These are phyloP conservation scores for Stephania yunnanensis DNA, from an alignment of 164 flowering plant genomes.

Conservation along the genomic window DNA sequence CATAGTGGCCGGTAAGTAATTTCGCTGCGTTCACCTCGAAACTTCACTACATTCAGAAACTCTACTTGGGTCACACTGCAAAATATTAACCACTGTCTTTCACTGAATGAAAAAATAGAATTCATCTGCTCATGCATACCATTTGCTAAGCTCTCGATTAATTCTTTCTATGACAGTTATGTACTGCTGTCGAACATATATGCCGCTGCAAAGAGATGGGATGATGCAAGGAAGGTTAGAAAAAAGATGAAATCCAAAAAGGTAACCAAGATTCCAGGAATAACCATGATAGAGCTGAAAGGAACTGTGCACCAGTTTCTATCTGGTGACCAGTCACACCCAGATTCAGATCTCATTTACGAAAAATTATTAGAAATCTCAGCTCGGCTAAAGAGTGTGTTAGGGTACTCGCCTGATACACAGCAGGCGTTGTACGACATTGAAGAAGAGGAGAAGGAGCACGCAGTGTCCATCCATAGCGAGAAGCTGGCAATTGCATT, in stretches of 20 bases:
- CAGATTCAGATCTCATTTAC: constrained; percentile 2
- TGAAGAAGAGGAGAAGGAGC: constrained; percentile 10
- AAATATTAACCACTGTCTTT: background rate
- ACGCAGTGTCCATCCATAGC: constrained; percentile 5
- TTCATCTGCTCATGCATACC: background rate
- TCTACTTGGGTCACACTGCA: background rate
- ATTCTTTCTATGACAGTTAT: background rate
- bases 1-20: constrained; percentile 6
- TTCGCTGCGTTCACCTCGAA: background rate
- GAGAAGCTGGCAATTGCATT: constrained; percentile 8
- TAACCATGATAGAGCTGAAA: constrained; percentile 4
- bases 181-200: constrained; percentile 8
- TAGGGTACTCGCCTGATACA: constrained; percentile 9
- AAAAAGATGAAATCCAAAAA: constrained; percentile 1
- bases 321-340: constrained; percentile 7
- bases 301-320: constrained; percentile 4
- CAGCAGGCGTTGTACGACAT: constrained; percentile 4
- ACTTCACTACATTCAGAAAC: background rate
- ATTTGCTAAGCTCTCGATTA: background rate
- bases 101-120: background rate
- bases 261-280: constrained; percentile 7
- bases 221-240: constrained; percentile 7
- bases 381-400: background rate
- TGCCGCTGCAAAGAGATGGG: constrained; percentile 11
- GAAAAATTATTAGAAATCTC: constrained; percentile 4